Base-by-base conservation (phyloP, 2,329 filamentous ascomycete genomes). In the Malbranchea cinnamomea region DNA sequence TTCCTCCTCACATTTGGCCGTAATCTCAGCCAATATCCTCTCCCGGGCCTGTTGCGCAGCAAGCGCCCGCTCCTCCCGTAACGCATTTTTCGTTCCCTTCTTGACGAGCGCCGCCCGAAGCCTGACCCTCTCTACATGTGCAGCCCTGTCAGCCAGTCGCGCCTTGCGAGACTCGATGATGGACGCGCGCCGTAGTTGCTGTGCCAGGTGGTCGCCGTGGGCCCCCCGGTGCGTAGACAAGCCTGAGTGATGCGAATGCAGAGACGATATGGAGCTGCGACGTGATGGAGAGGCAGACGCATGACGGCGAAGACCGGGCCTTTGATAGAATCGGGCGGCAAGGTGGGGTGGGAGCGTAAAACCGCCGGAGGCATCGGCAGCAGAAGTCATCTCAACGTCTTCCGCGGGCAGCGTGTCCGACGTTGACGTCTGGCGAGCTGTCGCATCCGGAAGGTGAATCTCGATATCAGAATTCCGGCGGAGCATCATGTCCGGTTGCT, bases 81-180 rank as follows among this genome's bases (percentile, higher is more conserved):
- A 66, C 9, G 67, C 57, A 33, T 56, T 60, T 33, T 68, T 59
- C 5, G 68, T 65, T 6, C 67, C 59, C 6, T 70, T 67, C 46
- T 75, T 76, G 20, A 67, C 67, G 36, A 73, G 50, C 2, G 71
- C 68, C 30, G 72, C 72, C 26, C 72, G 67, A 35, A 74, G 50
- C 41, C 72, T 63, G 28, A 77, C 72, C 46, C 75, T 71, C 45
- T 77, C 72, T 16, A 68, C 72, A 55, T 77, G 71, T 8, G 70
- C 67, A 4, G 72, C 72, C 23, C 71, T 60, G 44, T 76, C 72
- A 30, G 72, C 72, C 23, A 76, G 56, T 31, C 71, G 60, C 12
- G 71, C 71, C 46, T 74, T 76, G 34, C 72, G 66, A 33, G 54
- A 68, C 42, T 77, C 72, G 33, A 77, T 62, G 28, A 77, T 76